Percentiles rank a stretch among this genome's conserved stretches.
Evolutionary conservation across 345 rosid species (phyloP).

Genomic region (Gossypium bickii): DNA sequence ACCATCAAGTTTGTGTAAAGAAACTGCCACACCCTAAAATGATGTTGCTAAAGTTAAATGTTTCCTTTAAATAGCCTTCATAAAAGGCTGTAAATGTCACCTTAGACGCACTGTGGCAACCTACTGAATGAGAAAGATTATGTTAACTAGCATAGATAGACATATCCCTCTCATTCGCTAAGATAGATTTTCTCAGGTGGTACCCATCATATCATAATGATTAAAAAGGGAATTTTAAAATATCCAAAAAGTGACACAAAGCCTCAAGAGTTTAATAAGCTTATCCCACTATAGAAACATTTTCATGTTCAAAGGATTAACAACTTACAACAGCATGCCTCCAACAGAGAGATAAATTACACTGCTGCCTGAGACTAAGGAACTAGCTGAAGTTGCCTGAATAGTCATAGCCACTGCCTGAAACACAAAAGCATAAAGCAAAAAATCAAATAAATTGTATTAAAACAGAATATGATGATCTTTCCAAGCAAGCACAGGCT

Average conservation of each 20-base stretch:
- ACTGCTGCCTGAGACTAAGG: slow-evolving; percentile 46
- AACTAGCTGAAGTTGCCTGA: slow-evolving; percentile 70
- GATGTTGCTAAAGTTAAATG: not conserved
- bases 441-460: not conserved
- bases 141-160: not conserved
- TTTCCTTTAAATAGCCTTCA: not conserved
- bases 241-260: not conserved
- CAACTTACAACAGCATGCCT: slow-evolving; percentile 85
- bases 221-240: not conserved
- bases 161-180: not conserved
- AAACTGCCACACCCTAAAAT: slow-evolving; percentile 3
- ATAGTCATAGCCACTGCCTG: slow-evolving; percentile 65
- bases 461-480: not conserved
- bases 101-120: no score
- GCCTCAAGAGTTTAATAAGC: not conserved
- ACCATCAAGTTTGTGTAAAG: not conserved
- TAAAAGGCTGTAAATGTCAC: not conserved
- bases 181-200: not conserved
- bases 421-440: slow-evolving; percentile 20
- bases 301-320: slow-evolving; percentile 9
- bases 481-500: no score
- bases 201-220: slow-evolving; percentile 4
- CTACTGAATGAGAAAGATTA: not conserved
- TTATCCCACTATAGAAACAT: not conserved
- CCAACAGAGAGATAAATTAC: slow-evolving; percentile 68